Evolutionary conservation across 2,329 filamentous ascomycete genomes (phyloP).

Genomic region (Coniochaeta sp.): DNA sequence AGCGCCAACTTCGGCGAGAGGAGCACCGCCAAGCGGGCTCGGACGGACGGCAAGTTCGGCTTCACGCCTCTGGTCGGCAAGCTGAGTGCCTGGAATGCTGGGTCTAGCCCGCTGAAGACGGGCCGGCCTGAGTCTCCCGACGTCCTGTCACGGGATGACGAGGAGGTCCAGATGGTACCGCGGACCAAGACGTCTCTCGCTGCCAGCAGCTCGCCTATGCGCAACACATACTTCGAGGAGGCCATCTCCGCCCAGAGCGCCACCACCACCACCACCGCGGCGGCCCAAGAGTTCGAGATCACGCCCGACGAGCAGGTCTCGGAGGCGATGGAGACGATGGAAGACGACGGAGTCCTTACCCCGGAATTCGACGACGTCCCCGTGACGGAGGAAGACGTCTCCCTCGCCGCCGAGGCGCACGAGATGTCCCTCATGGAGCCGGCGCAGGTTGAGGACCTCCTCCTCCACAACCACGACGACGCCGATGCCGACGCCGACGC

Average conservation of each 20-base stretch:
- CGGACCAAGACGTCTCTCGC: conserved; percentile 8
- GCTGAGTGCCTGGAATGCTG: conserved; percentile 45
- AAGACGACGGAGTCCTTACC: conserved; percentile 16
- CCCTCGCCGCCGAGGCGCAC: conserved; percentile 49
- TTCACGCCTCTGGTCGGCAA: conserved; percentile 53
- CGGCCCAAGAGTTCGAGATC: conserved; percentile 27
- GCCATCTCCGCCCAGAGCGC: conserved; percentile 40
- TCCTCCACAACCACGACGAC: conserved; percentile 20
- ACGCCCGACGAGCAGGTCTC: conserved; percentile 8
- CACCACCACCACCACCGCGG: too few relatives aligned
- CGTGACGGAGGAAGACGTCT: conserved; percentile 48
- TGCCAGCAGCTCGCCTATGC: conserved; percentile 29
- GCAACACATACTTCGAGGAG: conserved; percentile 53
- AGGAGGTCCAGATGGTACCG: conserved; percentile 4
- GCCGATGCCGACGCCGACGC: too few relatives aligned
- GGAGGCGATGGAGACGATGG: not conserved
- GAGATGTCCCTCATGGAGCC: conserved; percentile 51
- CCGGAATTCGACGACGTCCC: conserved; percentile 37
- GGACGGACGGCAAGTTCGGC: conserved; percentile 28
- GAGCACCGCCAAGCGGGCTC: conserved; percentile 20
- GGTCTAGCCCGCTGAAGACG: conserved; percentile 40
- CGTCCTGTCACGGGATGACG: conserved; percentile 15
- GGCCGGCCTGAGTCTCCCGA: conserved; percentile 17
- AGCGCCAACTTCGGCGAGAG: conserved; percentile 18
- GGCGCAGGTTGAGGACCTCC: conserved; percentile 24